Percentiles rank a stretch among this genome's conserved stretches.
phyloP scores from a whole-genome alignment of 2,329 filamentous ascomycete species.

The Botryosphaeria agaves region DNA sequence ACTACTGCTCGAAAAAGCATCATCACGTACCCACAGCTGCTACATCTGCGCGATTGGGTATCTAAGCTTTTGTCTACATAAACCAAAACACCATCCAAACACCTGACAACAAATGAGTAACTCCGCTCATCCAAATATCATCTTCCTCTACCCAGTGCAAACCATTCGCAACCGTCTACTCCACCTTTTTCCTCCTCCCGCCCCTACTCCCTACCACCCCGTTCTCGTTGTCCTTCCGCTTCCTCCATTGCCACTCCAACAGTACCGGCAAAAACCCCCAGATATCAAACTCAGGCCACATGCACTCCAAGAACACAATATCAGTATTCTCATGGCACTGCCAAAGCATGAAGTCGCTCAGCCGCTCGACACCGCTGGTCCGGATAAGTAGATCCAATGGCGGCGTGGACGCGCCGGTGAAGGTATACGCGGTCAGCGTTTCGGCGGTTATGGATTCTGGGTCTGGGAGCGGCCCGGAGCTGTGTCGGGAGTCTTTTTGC shows the following conservation, averaged over 20 bases:
- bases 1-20: too few species aligned
- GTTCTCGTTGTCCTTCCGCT: constrained; percentile 21
- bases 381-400: constrained; percentile 82
- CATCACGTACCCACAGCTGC: too few species aligned
- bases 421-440: constrained; percentile 71
- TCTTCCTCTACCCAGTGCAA: too few species aligned
- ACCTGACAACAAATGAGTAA: too few species aligned
- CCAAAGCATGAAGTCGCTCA: constrained; percentile 99
- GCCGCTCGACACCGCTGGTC: constrained; percentile 78
- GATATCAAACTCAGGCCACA: constrained; percentile 94
- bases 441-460: constrained; percentile 75
- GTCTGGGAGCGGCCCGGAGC: constrained; percentile 37
- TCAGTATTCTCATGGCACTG: constrained; percentile 88
- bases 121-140: too few species aligned
- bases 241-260: constrained; percentile 67
- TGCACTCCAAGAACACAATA: constrained; percentile 76
- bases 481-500: constrained; percentile 15
- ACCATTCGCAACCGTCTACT: too few species aligned
- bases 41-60: too few species aligned
- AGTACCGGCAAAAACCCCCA: constrained; percentile 87
- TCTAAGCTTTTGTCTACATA: too few species aligned
- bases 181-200: not conserved
- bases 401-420: constrained; percentile 69
- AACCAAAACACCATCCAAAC: too few species aligned
- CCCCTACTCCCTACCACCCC: too few species aligned